Conservation (phyloP, 1,284 basidiomycete genomes). For the Trametes versicolor region DNA sequence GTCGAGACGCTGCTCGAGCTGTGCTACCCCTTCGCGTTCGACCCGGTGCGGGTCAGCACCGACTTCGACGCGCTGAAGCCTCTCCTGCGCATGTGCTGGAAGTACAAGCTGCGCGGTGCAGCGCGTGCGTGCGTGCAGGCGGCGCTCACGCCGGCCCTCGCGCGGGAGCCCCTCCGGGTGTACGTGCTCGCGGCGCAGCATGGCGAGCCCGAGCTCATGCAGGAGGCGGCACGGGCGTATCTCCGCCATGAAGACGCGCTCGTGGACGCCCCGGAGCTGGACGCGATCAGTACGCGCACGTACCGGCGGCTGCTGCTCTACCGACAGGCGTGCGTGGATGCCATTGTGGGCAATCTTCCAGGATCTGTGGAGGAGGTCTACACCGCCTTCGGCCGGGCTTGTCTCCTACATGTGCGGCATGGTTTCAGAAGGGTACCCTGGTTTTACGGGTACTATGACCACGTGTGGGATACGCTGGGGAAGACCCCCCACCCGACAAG, state of each 20-base stretch:
- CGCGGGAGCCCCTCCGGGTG: neutral
- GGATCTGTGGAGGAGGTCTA: too few species aligned
- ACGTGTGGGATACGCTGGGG: too few species aligned
- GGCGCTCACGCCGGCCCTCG: constrained; percentile 5
- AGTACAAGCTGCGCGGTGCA: neutral
- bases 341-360: neutral
- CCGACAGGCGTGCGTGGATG: neutral
- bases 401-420: too few species aligned
- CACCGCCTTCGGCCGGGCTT: too few species aligned
- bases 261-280: neutral
- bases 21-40: constrained; percentile 16
- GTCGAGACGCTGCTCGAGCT: constrained; percentile 63
- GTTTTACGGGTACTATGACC: too few species aligned
- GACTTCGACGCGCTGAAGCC: constrained; percentile 5
- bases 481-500: neutral
- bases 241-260: neutral
- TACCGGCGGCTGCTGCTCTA: constrained; percentile 9
- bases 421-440: too few species aligned
- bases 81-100: neutral
- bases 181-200: neutral
- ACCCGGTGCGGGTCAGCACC: constrained; percentile 1
- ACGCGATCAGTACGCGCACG: neutral
- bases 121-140: neutral
- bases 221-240: constrained; percentile 5
- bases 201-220: neutral